Percentiles rank a stretch among this genome's conserved stretches.
Conservation (phyloP, 306 rosid species). For the Cyamopsis tetragonoloba region DNA sequence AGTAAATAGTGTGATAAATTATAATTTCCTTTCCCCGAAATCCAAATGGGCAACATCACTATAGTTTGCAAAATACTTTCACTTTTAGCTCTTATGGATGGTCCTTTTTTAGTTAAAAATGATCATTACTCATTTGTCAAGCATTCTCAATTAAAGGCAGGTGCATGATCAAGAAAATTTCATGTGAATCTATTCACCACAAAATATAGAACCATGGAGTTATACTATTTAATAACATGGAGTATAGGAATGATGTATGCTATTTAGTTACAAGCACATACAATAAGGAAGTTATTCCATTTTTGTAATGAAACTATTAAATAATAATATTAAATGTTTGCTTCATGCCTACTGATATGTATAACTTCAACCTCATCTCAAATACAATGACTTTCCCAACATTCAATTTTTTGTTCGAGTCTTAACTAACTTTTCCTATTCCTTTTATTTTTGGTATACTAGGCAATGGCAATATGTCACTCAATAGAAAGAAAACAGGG, state of each 20-base stretch:
- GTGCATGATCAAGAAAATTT: not conserved
- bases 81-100: not conserved
- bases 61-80: not conserved
- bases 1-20: not conserved
- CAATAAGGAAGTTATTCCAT: no score
- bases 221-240: conserved; percentile 5
- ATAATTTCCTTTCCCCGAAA: not conserved
- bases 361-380: not conserved
- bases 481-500: not conserved
- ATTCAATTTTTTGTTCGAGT: not conserved
- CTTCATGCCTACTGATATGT: not conserved
- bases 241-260: not conserved
- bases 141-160: not conserved
- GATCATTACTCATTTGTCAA: not conserved
- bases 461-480: not conserved
- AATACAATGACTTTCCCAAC: not conserved
- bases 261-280: no score
- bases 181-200: not conserved
- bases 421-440: not conserved
- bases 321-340: not conserved
- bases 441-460: not conserved
- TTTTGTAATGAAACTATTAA: not conserved
- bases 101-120: not conserved
- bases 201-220: not conserved
- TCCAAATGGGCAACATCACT: not conserved